A percentile compares a stretch with the other conserved stretches of the same genome.
Evolutionary conservation across 257 asterid genomes (phyloP).

Genomic region (Lithospermum erythrorhizon): DNA sequence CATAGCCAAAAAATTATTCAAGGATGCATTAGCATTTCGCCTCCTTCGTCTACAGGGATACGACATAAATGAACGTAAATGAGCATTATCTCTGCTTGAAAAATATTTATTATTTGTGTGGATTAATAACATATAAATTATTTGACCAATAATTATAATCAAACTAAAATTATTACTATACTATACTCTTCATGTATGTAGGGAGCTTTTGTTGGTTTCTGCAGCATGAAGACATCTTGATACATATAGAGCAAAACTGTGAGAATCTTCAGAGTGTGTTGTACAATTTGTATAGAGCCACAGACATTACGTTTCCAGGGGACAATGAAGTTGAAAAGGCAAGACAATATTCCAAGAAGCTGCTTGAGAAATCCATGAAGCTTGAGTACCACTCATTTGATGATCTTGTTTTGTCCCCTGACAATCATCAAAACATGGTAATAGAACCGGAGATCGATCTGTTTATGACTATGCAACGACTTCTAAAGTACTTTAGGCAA

Average conservation of each 20-base stretch:
- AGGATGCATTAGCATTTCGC: constrained; percentile 56
- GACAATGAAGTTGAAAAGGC: constrained; percentile 39
- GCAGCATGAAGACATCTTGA: constrained; percentile 12
- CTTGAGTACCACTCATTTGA: constrained; percentile 9
- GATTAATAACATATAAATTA: too few species aligned
- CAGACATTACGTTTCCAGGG: constrained; percentile 30
- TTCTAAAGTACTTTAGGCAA: too few species aligned
- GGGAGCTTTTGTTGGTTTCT: constrained; percentile 57
- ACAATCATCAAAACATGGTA: constrained; percentile 28
- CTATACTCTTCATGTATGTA: constrained; percentile 3
- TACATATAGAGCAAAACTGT: constrained; percentile 23
- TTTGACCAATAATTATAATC: too few species aligned
- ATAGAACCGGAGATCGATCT: too few species aligned
- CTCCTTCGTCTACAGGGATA: constrained; percentile 48
- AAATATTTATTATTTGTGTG: too few species aligned
- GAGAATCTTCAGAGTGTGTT: constrained; percentile 19
- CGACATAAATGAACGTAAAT: constrained; percentile 29
- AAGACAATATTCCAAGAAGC: constrained; percentile 22
- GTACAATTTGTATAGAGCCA: constrained; percentile 41
- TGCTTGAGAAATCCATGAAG: constrained; percentile 18
- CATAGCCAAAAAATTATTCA: constrained; percentile 24
- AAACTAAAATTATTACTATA: too few species aligned
- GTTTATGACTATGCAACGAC: too few species aligned
- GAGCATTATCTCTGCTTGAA: not conserved
- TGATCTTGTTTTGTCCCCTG: constrained; percentile 17